Conservation (phyloP, 768 basidiomycete genomes). For the Pisolithus albus region DNA sequence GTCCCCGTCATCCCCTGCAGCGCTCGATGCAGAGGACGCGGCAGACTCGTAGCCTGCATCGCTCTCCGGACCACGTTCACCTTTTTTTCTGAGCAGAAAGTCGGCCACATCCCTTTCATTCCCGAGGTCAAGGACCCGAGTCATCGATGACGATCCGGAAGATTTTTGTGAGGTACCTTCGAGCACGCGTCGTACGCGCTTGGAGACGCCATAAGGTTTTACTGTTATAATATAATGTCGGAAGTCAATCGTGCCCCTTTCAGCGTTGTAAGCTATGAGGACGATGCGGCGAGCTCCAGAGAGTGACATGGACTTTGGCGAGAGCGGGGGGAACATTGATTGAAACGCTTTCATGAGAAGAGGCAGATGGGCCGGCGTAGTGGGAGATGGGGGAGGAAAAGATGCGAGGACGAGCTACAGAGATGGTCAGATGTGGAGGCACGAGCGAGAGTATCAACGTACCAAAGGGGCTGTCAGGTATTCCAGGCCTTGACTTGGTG, state of each 20-base stretch:
- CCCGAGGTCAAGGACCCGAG: conserved; percentile 66
- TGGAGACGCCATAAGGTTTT: conserved; percentile 89
- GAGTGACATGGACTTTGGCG: conserved; percentile 70
- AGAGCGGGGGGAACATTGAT: conserved; percentile 89
- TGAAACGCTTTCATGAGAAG: conserved; percentile 96
- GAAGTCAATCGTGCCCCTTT: conserved; percentile 81
- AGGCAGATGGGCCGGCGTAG: conserved; percentile 75
- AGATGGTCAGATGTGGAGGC: background rate
- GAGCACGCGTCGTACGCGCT: conserved; percentile 81
- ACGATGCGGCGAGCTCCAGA: conserved; percentile 92
- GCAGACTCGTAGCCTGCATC: conserved; percentile 72
- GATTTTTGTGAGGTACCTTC: conserved; percentile 44
- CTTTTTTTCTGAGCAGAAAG: conserved; percentile 72
- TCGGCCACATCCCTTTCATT: conserved; percentile 94
- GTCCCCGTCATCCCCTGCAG: conserved; percentile 75
- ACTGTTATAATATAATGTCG: conserved; percentile 95
- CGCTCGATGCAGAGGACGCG: conserved; percentile 75
- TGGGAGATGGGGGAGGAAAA: conserved; percentile 68
- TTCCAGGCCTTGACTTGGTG: conserved; percentile 76
- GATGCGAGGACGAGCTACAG: conserved; percentile 85
- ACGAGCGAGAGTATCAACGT: conserved; percentile 21
- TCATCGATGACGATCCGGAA: conserved; percentile 16
- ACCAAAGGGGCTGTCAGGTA: conserved; percentile 91
- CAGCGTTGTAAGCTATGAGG: conserved; percentile 84
- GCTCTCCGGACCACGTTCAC: conserved; percentile 49